Conservation (phyloP, 495 filamentous ascomycete genomes). For the Penicillium ochrochloron region DNA sequence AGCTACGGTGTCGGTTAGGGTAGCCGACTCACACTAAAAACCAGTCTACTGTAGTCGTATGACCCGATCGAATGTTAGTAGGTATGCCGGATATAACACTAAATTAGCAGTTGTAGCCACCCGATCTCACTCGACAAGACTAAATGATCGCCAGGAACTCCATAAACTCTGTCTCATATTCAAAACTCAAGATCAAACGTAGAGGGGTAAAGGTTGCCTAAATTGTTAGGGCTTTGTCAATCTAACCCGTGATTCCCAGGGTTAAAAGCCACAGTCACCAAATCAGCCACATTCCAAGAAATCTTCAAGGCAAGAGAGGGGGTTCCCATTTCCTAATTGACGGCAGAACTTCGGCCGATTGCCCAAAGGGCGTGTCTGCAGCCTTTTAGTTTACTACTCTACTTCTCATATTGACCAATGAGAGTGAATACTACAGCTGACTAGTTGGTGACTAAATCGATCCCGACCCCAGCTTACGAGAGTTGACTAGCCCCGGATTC, state of each 20-base stretch:
- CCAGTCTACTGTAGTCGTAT: background rate
- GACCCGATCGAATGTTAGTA: background rate
- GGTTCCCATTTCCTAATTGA: conserved; percentile 1
- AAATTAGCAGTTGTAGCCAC: background rate
- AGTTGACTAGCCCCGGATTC: background rate
- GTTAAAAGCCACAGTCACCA: background rate
- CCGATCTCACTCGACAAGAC: background rate
- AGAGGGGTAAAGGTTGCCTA: background rate
- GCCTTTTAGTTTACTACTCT: background rate
- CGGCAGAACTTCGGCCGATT: conserved; percentile 18
- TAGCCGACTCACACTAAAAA: too few species aligned
- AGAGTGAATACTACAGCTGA: background rate
- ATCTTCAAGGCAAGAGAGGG: background rate
- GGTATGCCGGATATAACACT: background rate
- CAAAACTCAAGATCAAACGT: background rate
- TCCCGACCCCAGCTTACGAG: background rate
- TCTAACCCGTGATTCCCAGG: background rate
- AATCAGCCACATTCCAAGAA: background rate
- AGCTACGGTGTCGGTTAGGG: background rate
- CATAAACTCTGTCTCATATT: background rate
- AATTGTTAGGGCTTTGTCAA: background rate
- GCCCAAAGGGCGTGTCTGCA: background rate
- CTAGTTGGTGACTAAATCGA: background rate
- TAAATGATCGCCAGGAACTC: background rate
- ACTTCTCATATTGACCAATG: too few species aligned